Conservation (phyloP, 805 yeast genomes). For the Suhomyces canberraensis region DNA sequence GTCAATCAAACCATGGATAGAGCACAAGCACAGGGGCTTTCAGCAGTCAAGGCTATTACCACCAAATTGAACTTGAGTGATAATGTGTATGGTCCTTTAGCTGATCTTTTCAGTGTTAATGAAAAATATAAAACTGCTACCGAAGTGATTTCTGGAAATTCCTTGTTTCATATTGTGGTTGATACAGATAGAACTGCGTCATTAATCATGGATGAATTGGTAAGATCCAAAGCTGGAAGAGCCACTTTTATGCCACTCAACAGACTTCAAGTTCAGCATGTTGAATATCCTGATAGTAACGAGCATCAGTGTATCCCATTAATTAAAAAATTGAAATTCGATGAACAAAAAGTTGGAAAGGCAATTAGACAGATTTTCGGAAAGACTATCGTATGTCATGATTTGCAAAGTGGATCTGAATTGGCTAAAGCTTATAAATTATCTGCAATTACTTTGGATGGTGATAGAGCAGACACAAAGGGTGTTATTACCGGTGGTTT, state of each 20-base stretch:
- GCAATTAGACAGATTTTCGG: slow-evolving; percentile 84
- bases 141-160: slow-evolving; percentile 85
- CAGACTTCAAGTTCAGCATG: slow-evolving; percentile 44
- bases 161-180: slow-evolving; percentile 85
- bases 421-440: slow-evolving; percentile 59
- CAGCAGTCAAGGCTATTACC: slow-evolving; percentile 63
- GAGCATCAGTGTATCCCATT: slow-evolving; percentile 71
- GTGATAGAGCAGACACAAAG: slow-evolving; percentile 79
- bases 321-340: slow-evolving; percentile 67
- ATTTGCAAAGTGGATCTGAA: slow-evolving; percentile 64
- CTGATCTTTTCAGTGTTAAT: slow-evolving; percentile 76
- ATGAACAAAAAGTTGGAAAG: slow-evolving; percentile 46
- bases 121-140: slow-evolving; percentile 82
- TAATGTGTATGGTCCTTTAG: slow-evolving; percentile 76
- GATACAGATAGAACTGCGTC: slow-evolving; percentile 85
- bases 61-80: slow-evolving; percentile 55
- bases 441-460: slow-evolving; percentile 84
- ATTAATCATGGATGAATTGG: slow-evolving; percentile 70
- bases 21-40: slow-evolving; percentile 63
- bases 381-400: slow-evolving; percentile 70
- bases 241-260: slow-evolving; percentile 91
- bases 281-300: slow-evolving; percentile 55
- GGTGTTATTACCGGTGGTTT: slow-evolving; percentile 92
- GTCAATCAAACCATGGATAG: slow-evolving; percentile 76
- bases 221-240: slow-evolving; percentile 69